phyloP scores from a whole-genome alignment of 768 basidiomycete genomes.

The Russula sp. region DNA sequence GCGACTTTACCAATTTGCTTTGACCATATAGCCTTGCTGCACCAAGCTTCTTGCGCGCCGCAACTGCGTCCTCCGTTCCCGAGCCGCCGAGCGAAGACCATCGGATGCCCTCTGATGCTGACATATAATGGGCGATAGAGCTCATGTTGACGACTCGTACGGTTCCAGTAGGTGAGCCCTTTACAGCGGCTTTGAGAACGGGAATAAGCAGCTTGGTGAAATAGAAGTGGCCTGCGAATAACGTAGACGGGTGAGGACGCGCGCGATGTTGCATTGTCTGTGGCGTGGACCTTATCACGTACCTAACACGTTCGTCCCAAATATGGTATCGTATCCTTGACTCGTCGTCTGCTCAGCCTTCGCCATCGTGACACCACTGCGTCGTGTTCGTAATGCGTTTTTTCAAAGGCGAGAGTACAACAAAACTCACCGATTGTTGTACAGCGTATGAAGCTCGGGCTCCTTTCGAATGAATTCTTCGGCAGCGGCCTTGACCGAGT shows the following conservation, averaged over 20 bases:
- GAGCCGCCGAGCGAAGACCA: not conserved
- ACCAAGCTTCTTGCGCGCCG: constrained; percentile 4
- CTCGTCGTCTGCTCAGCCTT: not conserved
- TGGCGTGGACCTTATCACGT: not conserved
- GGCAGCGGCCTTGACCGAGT: not conserved
- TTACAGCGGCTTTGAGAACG: not conserved
- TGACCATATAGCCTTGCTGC: not conserved
- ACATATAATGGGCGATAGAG: constrained; percentile 11
- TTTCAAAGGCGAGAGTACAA: not conserved
- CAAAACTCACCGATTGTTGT: constrained; percentile 1
- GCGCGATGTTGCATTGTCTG: not conserved
- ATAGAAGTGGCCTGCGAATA: constrained; percentile 11
- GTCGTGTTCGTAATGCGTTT: not conserved
- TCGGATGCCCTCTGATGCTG: constrained; percentile 5
- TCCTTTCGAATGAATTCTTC: constrained; percentile 2
- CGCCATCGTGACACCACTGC: not conserved
- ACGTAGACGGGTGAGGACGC: not conserved
- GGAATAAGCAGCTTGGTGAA: constrained; percentile 14
- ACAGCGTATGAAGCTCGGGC: constrained; percentile 7
- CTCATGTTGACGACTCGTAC: constrained; percentile 13
- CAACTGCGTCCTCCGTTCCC: not conserved
- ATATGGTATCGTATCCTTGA: not conserved
- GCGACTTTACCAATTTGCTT: constrained; percentile 7
- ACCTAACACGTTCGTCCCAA: constrained; percentile 17
- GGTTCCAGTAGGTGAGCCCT: not conserved